Evolutionary conservation across 371 early-diverging fungal species (phyloP).

Genomic region (Mycotypha africana): DNA sequence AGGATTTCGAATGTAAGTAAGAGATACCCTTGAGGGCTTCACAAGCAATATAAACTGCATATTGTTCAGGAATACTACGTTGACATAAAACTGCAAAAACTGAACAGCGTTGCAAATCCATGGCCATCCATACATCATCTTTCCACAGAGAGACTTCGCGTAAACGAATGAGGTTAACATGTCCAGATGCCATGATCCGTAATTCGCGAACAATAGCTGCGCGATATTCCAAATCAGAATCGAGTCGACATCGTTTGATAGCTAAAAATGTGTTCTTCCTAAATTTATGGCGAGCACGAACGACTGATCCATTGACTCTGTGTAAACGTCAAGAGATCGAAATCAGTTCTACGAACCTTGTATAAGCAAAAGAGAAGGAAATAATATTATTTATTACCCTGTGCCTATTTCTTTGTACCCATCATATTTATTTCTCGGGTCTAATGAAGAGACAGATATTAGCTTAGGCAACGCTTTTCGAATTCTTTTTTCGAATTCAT

Average conservation of each 20-base stretch:
- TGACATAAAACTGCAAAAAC: constrained; percentile 42
- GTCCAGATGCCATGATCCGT: constrained; percentile 41
- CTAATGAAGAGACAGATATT: constrained; percentile 1
- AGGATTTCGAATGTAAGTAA: constrained; percentile 37
- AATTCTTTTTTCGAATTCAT: constrained; percentile 19
- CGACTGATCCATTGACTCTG: constrained; percentile 29
- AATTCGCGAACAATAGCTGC: constrained; percentile 41
- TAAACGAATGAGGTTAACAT: constrained; percentile 35
- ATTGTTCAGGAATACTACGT: constrained; percentile 37
- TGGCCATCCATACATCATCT: constrained; percentile 44
- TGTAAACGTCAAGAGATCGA: not conserved
- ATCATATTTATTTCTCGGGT: constrained; percentile 13
- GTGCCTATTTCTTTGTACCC: constrained; percentile 23
- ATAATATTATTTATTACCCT: too few relatives aligned
- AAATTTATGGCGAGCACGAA: constrained; percentile 14
- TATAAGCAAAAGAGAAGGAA: not conserved
- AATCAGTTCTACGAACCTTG: too few relatives aligned
- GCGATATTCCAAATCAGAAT: constrained; percentile 35
- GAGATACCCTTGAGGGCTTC: constrained; percentile 37
- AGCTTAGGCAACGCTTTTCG: constrained; percentile 17
- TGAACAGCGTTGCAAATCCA: constrained; percentile 46
- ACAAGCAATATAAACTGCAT: constrained; percentile 32
- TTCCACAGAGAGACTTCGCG: constrained; percentile 31
- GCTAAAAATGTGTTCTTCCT: constrained; percentile 17
- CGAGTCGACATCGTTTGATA: constrained; percentile 38